Conservation (phyloP, 352 stramenopile species). For the Sclerospora graminicola region DNA sequence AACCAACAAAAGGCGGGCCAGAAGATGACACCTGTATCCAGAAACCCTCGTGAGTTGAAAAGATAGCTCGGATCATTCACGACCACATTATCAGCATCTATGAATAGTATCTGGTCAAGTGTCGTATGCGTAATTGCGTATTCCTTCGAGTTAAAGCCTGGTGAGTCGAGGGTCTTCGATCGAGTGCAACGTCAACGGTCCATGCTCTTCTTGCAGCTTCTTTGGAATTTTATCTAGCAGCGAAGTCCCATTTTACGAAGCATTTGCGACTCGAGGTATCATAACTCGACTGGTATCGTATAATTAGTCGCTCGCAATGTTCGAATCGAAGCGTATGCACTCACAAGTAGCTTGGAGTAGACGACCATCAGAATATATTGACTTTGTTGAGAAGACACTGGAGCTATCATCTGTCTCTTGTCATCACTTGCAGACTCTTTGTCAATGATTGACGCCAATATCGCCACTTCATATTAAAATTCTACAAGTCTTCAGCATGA, state of each 20-base stretch:
- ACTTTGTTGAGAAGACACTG: neutral
- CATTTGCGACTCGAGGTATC: slow-evolving; percentile 38
- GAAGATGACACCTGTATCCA: slow-evolving; percentile 31
- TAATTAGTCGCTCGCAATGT: slow-evolving; percentile 31
- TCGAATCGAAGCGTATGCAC: slow-evolving; percentile 30
- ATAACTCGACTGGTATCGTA: slow-evolving; percentile 45
- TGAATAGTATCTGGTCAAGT: slow-evolving; percentile 30
- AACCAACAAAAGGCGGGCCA: slow-evolving; percentile 46
- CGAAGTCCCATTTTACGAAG: slow-evolving; percentile 4
- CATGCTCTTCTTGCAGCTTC: slow-evolving; percentile 13
- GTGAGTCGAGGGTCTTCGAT: slow-evolving; percentile 18
- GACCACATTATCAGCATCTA: slow-evolving; percentile 46
- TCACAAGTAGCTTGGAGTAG: slow-evolving; percentile 39
- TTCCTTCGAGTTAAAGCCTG: slow-evolving; percentile 42
- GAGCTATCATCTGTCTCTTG: neutral
- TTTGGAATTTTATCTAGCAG: slow-evolving; percentile 12
- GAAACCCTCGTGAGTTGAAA: slow-evolving; percentile 29
- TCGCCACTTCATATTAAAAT: slow-evolving; percentile 18
- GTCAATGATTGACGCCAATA: slow-evolving; percentile 6
- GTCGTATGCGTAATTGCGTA: slow-evolving; percentile 29
- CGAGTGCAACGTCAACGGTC: slow-evolving; percentile 15
- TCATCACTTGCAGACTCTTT: slow-evolving; percentile 3
- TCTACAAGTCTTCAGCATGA: slow-evolving; percentile 31
- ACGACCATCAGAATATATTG: slow-evolving; percentile 45
- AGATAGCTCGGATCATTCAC: slow-evolving; percentile 39